A percentile compares a stretch with the other conserved stretches of the same genome.
These are phyloP conservation scores for Hemileia vastatrix DNA, from an alignment of 1,284 basidiomycete genomes.

Conservation along the genomic window DNA sequence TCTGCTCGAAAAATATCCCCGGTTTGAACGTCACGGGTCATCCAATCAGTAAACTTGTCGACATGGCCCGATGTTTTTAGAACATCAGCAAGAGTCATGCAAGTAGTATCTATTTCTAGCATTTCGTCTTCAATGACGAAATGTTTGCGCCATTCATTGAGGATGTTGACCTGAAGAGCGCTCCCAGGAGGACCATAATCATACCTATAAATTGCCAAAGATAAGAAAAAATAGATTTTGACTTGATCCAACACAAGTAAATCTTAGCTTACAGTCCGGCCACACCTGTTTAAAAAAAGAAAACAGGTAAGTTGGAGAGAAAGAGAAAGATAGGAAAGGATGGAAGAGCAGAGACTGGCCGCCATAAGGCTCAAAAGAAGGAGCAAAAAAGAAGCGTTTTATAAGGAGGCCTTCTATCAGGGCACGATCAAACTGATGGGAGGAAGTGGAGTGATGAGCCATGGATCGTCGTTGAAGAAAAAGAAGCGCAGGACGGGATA, in stretches of 20 bases:
- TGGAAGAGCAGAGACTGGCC: slow-evolving; percentile 51
- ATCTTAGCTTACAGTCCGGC: slow-evolving; percentile 6
- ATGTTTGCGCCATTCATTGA: slow-evolving; percentile 92
- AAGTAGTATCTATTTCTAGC: slow-evolving; percentile 96
- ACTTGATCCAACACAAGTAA: background rate
- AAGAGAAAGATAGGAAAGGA: background rate
- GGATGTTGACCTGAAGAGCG: slow-evolving; percentile 90
- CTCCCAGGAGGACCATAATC: slow-evolving; percentile 72
- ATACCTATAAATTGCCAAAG: slow-evolving; percentile 30
- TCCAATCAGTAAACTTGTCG: slow-evolving; percentile 97
- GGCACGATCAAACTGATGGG: slow-evolving; percentile 78
- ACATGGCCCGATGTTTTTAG: slow-evolving; percentile 98
- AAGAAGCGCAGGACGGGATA: too few species aligned
- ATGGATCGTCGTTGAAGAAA: too few species aligned
- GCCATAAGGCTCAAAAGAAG: slow-evolving; percentile 97
- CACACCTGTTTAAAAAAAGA: background rate
- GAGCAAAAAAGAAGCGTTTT: slow-evolving; percentile 93
- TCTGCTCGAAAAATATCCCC: slow-evolving; percentile 96
- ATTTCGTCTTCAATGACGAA: slow-evolving; percentile 98
- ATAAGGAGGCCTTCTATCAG: slow-evolving; percentile 79
- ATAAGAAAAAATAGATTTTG: background rate
- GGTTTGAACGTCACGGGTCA: slow-evolving; percentile 89
- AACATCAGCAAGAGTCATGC: slow-evolving; percentile 90
- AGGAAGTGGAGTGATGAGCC: too few species aligned
- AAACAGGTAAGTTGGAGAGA: background rate